phyloP scores from a whole-genome alignment of 164 flowering plant genomes.

The Saururus chinensis region DNA sequence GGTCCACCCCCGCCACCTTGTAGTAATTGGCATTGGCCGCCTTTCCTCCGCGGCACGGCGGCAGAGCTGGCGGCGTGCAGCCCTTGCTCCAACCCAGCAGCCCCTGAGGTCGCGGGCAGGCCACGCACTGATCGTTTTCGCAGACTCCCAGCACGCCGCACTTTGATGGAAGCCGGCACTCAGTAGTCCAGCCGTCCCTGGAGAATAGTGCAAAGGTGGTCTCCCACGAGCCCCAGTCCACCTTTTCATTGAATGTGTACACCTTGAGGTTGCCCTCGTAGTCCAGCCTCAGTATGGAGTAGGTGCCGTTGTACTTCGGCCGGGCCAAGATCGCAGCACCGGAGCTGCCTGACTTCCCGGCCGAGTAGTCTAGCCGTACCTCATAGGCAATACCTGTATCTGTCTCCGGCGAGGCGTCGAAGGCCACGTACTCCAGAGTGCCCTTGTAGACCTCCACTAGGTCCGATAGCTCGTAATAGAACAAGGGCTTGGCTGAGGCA shows the following conservation, averaged over 20 bases:
- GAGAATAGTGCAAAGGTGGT: slow-evolving; percentile 14
- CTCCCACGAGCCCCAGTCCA: slow-evolving; percentile 15
- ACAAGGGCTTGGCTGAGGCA: background rate
- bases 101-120: slow-evolving; percentile 20
- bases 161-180: slow-evolving; percentile 19
- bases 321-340: slow-evolving; percentile 1
- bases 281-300: slow-evolving; percentile 15
- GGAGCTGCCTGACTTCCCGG: background rate
- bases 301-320: slow-evolving; percentile 17
- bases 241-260: slow-evolving; percentile 17
- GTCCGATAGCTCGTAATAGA: background rate
- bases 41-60: background rate
- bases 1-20: background rate
- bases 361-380: background rate
- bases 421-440: background rate
- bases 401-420: slow-evolving; percentile 2
- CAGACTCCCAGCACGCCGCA: slow-evolving; percentile 32
- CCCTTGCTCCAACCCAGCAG: slow-evolving; percentile 18
- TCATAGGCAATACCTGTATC: background rate
- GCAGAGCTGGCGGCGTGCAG: slow-evolving; percentile 9
- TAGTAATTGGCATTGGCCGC: background rate
- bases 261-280: slow-evolving; percentile 23
- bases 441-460: background rate
- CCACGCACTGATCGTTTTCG: slow-evolving; percentile 18
- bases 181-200: slow-evolving; percentile 4